Evolutionary conservation across 2,329 filamentous ascomycete genomes (phyloP).

Genomic region (Fusarium chlamydosporum): DNA sequence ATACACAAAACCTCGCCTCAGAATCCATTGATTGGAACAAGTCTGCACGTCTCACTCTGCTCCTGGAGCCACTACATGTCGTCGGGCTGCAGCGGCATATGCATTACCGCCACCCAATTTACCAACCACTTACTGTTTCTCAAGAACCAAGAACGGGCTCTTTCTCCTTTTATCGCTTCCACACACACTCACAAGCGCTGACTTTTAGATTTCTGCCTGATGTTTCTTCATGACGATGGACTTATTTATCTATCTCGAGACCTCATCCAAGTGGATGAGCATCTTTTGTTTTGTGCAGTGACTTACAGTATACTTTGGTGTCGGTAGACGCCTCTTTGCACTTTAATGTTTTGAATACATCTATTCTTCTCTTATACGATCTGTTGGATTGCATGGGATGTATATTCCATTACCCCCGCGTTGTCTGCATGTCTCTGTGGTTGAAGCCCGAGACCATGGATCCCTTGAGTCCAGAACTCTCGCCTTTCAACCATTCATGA

Average conservation of each 20-base stretch:
- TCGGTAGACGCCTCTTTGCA: slow-evolving; percentile 38
- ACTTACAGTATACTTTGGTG: slow-evolving; percentile 21
- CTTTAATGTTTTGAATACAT: slow-evolving; percentile 30
- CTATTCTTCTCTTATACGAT: not conserved
- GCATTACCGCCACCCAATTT: slow-evolving; percentile 36
- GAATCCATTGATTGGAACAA: slow-evolving; percentile 44
- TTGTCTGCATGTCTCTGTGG: slow-evolving; percentile 26
- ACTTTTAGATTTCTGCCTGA: slow-evolving; percentile 27
- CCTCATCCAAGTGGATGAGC: slow-evolving; percentile 26
- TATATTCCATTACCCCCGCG: slow-evolving; percentile 50
- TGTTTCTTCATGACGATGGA: slow-evolving; percentile 4
- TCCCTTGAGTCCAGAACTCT: slow-evolving; percentile 2
- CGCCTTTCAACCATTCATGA: slow-evolving; percentile 23
- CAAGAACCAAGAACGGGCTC: not conserved
- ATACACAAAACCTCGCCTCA: slow-evolving; percentile 41
- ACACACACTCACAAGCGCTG: slow-evolving; percentile 19
- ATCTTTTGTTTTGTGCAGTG: slow-evolving; percentile 26
- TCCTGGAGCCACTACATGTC: slow-evolving; percentile 22
- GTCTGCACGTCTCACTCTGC: slow-evolving; percentile 25
- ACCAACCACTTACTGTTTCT: slow-evolving; percentile 32
- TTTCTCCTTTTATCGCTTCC: slow-evolving; percentile 17
- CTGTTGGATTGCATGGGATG: slow-evolving; percentile 42
- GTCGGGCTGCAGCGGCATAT: slow-evolving; percentile 48
- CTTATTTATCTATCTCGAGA: slow-evolving; percentile 45
- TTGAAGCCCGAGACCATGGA: slow-evolving; percentile 32